A percentile compares a stretch with the other conserved stretches of the same genome.
Evolutionary conservation across 202 grass and related monocot genomes (phyloP).

Genomic region (Panicum virgatum): DNA sequence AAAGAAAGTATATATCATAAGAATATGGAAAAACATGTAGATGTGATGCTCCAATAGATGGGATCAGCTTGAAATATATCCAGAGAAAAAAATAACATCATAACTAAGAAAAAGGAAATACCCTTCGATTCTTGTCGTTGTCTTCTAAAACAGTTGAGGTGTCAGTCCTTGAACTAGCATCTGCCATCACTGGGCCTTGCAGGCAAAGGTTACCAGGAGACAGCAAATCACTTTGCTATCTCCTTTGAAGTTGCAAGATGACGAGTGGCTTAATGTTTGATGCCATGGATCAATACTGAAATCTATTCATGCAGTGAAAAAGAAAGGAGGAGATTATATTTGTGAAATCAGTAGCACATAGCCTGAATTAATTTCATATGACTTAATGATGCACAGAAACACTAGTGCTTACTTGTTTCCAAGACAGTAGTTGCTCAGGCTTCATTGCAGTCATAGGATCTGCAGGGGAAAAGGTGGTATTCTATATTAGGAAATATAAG

Average conservation of each 20-base stretch:
- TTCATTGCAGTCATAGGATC: constrained; percentile 11
- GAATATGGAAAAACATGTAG: neutral
- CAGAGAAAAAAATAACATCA: neutral
- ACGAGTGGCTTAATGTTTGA: neutral
- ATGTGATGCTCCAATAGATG: neutral
- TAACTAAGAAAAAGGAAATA: constrained; percentile 25
- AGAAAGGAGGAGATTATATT: neutral
- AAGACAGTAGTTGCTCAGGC: neutral
- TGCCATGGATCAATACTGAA: neutral
- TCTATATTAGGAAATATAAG: constrained; percentile 24
- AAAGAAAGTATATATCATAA: neutral
- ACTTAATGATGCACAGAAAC: neutral
- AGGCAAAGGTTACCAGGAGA: constrained; percentile 24
- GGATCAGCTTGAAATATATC: neutral
- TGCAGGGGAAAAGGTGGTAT: neutral
- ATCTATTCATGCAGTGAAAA: neutral
- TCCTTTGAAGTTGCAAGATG: neutral
- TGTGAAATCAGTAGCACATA: neutral
- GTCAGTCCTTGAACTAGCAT: constrained; percentile 81
- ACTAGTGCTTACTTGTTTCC: constrained; percentile 21
- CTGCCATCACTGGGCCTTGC: constrained; percentile 64
- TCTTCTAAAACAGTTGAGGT: constrained; percentile 75
- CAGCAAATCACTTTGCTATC: constrained; percentile 46
- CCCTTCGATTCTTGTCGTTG: constrained; percentile 50
- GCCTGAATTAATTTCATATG: neutral